phyloP scores from a whole-genome alignment of 208 protist genomes.

The Endotrypanum monterogeii region DNA sequence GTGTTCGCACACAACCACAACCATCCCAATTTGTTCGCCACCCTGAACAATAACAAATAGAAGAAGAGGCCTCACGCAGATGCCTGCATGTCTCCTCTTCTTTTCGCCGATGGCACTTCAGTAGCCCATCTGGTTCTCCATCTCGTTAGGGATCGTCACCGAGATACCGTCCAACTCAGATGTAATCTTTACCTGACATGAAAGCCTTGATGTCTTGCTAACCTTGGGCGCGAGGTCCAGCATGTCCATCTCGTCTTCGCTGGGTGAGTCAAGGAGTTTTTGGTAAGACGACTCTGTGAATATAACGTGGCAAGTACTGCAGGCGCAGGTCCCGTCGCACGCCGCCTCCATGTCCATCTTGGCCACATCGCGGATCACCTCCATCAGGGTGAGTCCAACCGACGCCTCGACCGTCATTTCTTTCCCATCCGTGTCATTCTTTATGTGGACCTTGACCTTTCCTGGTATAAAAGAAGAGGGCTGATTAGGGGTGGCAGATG shows the following conservation, averaged over 20 bases:
- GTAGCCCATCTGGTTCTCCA: slow-evolving; percentile 46
- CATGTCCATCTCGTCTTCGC: slow-evolving; percentile 96
- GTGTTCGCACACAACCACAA: no score
- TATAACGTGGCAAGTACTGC: slow-evolving; percentile 97
- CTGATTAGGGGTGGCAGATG: neutral
- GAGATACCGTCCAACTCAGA: slow-evolving; percentile 49
- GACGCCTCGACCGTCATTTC: slow-evolving; percentile 38
- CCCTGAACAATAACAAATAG: no score
- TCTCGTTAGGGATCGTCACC: slow-evolving; percentile 64
- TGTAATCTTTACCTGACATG: slow-evolving; percentile 76
- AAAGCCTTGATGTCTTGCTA: slow-evolving; percentile 67
- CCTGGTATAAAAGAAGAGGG: slow-evolving; percentile 16
- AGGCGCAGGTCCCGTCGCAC: slow-evolving; percentile 96
- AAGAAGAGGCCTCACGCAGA: neutral
- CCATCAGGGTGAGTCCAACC: slow-evolving; percentile 87
- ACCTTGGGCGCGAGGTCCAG: slow-evolving; percentile 80
- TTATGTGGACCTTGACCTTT: slow-evolving; percentile 49
- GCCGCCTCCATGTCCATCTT: slow-evolving; percentile 95
- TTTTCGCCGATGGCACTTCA: neutral
- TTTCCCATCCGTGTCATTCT: slow-evolving; percentile 28
- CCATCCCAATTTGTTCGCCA: no score
- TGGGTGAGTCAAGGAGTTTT: slow-evolving; percentile 64
- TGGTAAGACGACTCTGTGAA: slow-evolving; percentile 76
- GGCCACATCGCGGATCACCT: slow-evolving; percentile 90
- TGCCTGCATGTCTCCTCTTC: neutral